phyloP scores from a whole-genome alignment of 2,329 filamentous ascomycete genomes.

The Cladosporium phlei region DNA sequence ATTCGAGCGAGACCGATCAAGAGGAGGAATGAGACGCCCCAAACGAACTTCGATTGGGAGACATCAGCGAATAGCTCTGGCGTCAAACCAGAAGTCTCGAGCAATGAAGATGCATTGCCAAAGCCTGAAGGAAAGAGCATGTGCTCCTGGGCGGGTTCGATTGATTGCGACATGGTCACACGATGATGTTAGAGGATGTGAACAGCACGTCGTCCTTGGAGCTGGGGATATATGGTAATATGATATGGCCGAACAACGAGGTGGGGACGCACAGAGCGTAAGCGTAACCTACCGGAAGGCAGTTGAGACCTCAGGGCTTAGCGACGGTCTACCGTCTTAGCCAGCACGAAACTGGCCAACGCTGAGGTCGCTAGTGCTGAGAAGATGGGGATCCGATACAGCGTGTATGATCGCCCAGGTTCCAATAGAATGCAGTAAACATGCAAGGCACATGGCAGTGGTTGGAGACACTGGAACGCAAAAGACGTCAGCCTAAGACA shows the following conservation, averaged over 20 bases:
- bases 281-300: slow-evolving; percentile 10
- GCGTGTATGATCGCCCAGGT: slow-evolving; percentile 10
- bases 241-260: slow-evolving; percentile 8
- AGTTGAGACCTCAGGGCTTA: slow-evolving; percentile 7
- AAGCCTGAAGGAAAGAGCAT: slow-evolving; percentile 11
- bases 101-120: slow-evolving; percentile 8
- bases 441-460: slow-evolving; percentile 9
- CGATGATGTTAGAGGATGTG: background rate
- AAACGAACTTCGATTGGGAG: slow-evolving; percentile 14
- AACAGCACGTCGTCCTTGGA: slow-evolving; percentile 4
- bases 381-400: slow-evolving; percentile 13
- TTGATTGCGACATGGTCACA: slow-evolving; percentile 11
- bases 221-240: slow-evolving; percentile 12
- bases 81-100: slow-evolving; percentile 8
- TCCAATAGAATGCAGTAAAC: slow-evolving; percentile 5
- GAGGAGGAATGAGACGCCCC: slow-evolving; percentile 14
- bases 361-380: slow-evolving; percentile 13
- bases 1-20: slow-evolving; percentile 14
- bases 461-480: slow-evolving; percentile 4
- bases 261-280: slow-evolving; percentile 1
- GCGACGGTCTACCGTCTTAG: slow-evolving; percentile 10
- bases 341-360: slow-evolving; percentile 10
- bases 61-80: slow-evolving; percentile 10
- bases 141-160: slow-evolving; percentile 9
- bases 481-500: slow-evolving; percentile 3